These are phyloP conservation scores for Lathyrus sativus DNA, from an alignment of 306 rosid genomes.

Conservation along the genomic window DNA sequence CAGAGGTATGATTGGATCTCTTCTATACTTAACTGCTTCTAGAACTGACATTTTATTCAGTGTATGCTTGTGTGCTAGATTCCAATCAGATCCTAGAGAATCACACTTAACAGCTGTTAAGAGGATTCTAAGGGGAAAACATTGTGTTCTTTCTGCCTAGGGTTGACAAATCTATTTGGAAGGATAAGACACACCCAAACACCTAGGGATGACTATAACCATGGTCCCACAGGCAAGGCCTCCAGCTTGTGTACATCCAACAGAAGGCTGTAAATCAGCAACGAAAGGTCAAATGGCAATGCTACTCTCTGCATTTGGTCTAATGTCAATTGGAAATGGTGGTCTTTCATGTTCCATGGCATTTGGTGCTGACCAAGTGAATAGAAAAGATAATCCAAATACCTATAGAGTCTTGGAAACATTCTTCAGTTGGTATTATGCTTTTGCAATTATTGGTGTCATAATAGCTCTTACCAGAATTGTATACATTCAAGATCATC, in stretches of 20 bases:
- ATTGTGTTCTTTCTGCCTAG: too few species aligned
- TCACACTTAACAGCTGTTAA: too few species aligned
- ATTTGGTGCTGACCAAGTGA: slow-evolving; percentile 73
- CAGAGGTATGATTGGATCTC: too few species aligned
- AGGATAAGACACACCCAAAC: too few species aligned
- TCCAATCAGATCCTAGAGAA: too few species aligned
- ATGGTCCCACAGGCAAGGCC: slow-evolving; percentile 62
- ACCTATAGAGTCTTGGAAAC: slow-evolving; percentile 52
- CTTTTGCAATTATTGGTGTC: slow-evolving; percentile 47
- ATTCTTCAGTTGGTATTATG: slow-evolving; percentile 69
- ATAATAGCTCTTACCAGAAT: slow-evolving; percentile 55
- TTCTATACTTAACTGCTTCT: too few species aligned
- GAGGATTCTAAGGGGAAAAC: too few species aligned
- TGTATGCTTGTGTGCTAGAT: too few species aligned
- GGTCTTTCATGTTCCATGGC: slow-evolving; percentile 71
- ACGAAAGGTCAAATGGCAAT: slow-evolving; percentile 49
- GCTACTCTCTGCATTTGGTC: slow-evolving; percentile 43
- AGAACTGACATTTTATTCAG: too few species aligned
- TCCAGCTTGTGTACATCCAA: slow-evolving; percentile 42
- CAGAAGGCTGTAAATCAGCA: slow-evolving; percentile 47
- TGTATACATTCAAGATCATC: slow-evolving; percentile 61
- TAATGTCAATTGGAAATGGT: slow-evolving; percentile 66
- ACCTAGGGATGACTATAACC: too few species aligned
- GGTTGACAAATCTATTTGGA: too few species aligned
- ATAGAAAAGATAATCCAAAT: slow-evolving; percentile 49